Base-by-base conservation (phyloP, 805 yeast species). In the Torulaspora quercuum region DNA sequence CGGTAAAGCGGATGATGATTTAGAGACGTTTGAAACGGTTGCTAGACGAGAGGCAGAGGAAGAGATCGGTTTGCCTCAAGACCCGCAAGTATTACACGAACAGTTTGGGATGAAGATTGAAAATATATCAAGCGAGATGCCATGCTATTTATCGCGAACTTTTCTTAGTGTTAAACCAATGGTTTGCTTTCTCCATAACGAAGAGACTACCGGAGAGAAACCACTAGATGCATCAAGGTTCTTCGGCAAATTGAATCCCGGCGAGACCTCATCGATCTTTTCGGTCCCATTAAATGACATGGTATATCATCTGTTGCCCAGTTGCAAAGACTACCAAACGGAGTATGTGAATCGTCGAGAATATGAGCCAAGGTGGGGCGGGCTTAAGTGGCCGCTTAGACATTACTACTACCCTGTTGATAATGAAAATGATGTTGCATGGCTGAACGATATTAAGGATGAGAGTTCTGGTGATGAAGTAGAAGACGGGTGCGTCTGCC, bases 31-130 rank as follows among this genome's bases (percentile, higher is more conserved):
- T 39, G 80, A 82, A 70, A 72, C 73, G 28, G 80, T 82, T 25
- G 82, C 95, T 0, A 67, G 94, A 41, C 67, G 97, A 20, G 97
- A 89, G 59, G 78, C 88, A 44, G 73, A 71, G 38, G 97, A 89
- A 55, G 97, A 89, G 56, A 84, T 89, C 33, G 96, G 96, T 0
- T 57, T 86, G 14, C 70, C 73, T 7, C 59, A 69, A 10, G 60
- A 69, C 48, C 74, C 82, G 40, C 64, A 60, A 0, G 53, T 55
- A 7, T 59, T 82, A 22, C 41, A 53, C 25, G 49, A 53, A 10
- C 61, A 71, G 21, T 72, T 58, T 48, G 85, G 84, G 0, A 70
- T 81, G 50, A 58, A 62, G 15, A 65, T 88, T 18, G 85, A 82
- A 36, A 75, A 72, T 37, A 52, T 88, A 19, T 41, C 46, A 3